Conservation (phyloP, 345 rosid genomes). For the Eucalyptus melliodora region DNA sequence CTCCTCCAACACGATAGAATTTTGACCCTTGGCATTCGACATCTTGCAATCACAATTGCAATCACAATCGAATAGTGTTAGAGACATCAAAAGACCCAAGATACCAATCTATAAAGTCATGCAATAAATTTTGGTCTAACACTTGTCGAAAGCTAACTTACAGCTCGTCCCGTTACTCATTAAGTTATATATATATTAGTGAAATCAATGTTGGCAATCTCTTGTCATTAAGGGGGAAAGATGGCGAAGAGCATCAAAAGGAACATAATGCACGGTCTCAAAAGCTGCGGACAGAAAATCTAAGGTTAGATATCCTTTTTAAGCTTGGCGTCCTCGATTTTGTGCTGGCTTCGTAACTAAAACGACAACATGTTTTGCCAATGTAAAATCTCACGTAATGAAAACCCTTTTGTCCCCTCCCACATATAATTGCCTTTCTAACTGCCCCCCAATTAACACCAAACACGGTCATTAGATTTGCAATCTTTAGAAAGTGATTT, state of each 20-base stretch:
- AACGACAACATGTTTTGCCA: not conserved
- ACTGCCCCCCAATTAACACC: not conserved
- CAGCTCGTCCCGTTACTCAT: not conserved
- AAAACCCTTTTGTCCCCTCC: not conserved
- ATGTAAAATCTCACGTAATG: not conserved
- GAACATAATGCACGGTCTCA: not conserved
- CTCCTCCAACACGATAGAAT: not conserved
- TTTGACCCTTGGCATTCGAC: not conserved
- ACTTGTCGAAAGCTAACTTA: not conserved
- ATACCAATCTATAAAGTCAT: not conserved
- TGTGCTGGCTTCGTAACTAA: not conserved
- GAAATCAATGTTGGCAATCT: not conserved
- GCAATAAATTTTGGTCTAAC: not conserved
- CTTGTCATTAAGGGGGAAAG: not conserved
- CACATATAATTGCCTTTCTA: not conserved
- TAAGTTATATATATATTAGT: not conserved
- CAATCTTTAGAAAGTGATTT: not conserved
- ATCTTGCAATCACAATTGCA: not conserved
- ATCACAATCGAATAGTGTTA: not conserved
- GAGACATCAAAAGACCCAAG: not conserved
- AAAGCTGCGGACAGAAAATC: not conserved
- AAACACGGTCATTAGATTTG: not conserved
- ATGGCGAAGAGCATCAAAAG: not conserved
- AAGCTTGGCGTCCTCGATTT: not conserved
- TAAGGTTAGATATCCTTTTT: not conserved